phyloP scores from a whole-genome alignment of 2,329 filamentous ascomycete species.

The Fulvia fulva region DNA sequence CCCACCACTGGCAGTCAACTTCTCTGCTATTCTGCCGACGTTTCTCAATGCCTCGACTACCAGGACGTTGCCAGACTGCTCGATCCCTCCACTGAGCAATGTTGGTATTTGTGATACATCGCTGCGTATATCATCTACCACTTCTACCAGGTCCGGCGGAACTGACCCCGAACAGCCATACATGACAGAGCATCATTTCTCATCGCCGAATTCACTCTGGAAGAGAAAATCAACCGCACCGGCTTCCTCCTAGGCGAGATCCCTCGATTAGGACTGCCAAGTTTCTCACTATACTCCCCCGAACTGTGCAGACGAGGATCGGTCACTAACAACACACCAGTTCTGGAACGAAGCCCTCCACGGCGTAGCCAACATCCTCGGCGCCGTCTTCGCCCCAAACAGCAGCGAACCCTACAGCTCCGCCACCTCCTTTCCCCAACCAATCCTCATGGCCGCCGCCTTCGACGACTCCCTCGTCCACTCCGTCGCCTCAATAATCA shows the following conservation, averaged over 20 bases:
- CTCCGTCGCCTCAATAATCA: constrained; percentile 52
- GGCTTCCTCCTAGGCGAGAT: background rate
- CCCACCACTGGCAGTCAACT: background rate
- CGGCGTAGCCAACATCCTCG: background rate
- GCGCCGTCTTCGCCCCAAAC: background rate
- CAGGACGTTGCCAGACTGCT: background rate
- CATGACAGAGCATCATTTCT: background rate
- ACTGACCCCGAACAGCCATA: background rate
- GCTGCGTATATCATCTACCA: background rate
- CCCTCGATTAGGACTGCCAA: background rate
- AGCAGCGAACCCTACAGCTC: constrained; percentile 5
- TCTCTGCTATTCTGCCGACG: background rate
- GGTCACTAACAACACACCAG: too few species aligned
- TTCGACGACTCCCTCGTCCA: constrained; percentile 59
- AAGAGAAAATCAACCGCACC: background rate
- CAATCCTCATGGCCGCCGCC: constrained; percentile 12
- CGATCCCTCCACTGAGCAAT: background rate
- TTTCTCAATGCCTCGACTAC: background rate
- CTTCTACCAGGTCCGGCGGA: too few species aligned
- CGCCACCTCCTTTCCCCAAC: constrained; percentile 4
- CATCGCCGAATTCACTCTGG: background rate
- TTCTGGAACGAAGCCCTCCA: constrained; percentile 4
- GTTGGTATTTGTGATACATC: background rate
- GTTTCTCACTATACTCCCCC: background rate
- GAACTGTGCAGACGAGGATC: too few species aligned